These are phyloP conservation scores for Adansonia rubrostipa DNA, from an alignment of 441 rosid species.

Conservation along the genomic window DNA sequence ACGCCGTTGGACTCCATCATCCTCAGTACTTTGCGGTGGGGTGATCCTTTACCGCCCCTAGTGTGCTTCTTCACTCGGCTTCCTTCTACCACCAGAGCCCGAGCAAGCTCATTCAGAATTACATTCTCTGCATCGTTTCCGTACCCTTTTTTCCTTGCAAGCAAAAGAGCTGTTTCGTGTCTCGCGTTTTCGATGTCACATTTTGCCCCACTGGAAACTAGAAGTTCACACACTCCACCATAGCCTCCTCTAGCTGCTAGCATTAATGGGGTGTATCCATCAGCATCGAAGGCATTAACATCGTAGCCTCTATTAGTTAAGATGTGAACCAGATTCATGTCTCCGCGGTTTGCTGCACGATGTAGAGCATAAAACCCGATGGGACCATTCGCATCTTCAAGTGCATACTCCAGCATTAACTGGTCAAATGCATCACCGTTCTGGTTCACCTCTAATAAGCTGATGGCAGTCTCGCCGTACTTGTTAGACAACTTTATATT, in stretches of 20 bases:
- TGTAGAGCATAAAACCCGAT: constrained; percentile 48
- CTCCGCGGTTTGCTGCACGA: constrained; percentile 49
- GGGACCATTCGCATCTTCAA: constrained; percentile 37
- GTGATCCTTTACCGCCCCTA: constrained; percentile 50
- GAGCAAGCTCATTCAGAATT: constrained; percentile 45
- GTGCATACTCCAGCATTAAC: constrained; percentile 46
- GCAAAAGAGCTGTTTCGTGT: constrained; percentile 44
- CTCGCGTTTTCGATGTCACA: constrained; percentile 37
- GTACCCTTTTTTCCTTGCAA: constrained; percentile 34
- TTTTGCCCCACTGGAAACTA: constrained; percentile 44
- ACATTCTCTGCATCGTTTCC: constrained; percentile 32
- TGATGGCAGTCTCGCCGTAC: constrained; percentile 47
- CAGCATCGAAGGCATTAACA: constrained; percentile 44
- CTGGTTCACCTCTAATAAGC: constrained; percentile 37
- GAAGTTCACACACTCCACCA: constrained; percentile 35
- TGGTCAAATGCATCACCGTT: constrained; percentile 40
- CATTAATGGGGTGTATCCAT: constrained; percentile 52
- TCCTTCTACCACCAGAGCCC: constrained; percentile 41
- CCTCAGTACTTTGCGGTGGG: constrained; percentile 44
- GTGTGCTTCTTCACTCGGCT: constrained; percentile 45
- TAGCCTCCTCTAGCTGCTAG: constrained; percentile 50
- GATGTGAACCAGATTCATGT: constrained; percentile 36
- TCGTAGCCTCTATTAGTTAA: constrained; percentile 39
- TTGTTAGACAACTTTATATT: constrained; percentile 42
- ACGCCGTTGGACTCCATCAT: constrained; percentile 36